A percentile compares a stretch with the other conserved stretches of the same genome.
phyloP scores from a whole-genome alignment of 2,329 filamentous ascomycete species.

The Hawksworthiomyces lignivorus region DNA sequence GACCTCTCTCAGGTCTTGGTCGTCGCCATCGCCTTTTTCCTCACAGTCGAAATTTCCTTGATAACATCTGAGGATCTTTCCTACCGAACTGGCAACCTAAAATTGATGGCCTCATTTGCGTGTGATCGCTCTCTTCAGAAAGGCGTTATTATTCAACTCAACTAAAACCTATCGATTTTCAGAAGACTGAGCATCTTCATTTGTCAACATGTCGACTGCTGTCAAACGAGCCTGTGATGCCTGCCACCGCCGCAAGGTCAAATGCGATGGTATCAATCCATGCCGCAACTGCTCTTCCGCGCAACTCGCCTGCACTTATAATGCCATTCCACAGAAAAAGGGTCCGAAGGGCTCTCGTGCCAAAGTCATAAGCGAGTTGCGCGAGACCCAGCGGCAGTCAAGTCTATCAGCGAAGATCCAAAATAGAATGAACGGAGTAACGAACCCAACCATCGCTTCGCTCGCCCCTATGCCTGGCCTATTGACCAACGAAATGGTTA shows the following conservation, averaged over 20 bases:
- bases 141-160: too few relatives aligned
- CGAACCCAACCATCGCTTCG: slow-evolving; percentile 32
- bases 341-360: slow-evolving; percentile 67
- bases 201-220: slow-evolving; percentile 40
- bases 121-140: too few relatives aligned
- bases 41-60: too few relatives aligned
- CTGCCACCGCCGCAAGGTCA: slow-evolving; percentile 67
- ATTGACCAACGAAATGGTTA: slow-evolving; percentile 54
- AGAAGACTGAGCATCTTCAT: too few relatives aligned
- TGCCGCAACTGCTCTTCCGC: slow-evolving; percentile 64
- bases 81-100: too few relatives aligned
- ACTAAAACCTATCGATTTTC: too few relatives aligned
- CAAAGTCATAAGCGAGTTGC: slow-evolving; percentile 67
- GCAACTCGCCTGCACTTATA: slow-evolving; percentile 63
- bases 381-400: slow-evolving; percentile 60
- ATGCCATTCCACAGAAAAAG: slow-evolving; percentile 68
- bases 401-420: slow-evolving; percentile 56
- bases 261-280: slow-evolving; percentile 63
- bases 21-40: too few relatives aligned
- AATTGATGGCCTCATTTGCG: too few relatives aligned
- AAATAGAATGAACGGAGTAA: slow-evolving; percentile 49
- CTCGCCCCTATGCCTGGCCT: slow-evolving; percentile 52
- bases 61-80: too few relatives aligned
- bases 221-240: slow-evolving; percentile 62
- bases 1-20: too few relatives aligned